phyloP scores from a whole-genome alignment of 192 early-diverging fungal species.

The Neocallimastix lanati region DNA sequence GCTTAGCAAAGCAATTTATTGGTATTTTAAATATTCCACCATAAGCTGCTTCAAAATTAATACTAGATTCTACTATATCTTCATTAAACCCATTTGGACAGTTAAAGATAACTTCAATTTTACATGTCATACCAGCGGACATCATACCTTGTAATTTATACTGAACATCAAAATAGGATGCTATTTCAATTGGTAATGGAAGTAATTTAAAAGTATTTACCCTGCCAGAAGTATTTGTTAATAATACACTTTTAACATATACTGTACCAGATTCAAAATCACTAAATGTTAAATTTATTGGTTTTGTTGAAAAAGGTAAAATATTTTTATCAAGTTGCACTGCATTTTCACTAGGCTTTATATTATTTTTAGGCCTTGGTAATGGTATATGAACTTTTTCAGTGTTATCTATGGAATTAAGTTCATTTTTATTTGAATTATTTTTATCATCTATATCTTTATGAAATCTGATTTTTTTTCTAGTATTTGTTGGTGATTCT shows the following conservation, averaged over 20 bases:
- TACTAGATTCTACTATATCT: background rate
- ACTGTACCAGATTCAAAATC: background rate
- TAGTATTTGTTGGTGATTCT: background rate
- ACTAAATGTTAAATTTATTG: background rate
- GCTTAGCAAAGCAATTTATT: background rate
- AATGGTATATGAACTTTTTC: background rate
- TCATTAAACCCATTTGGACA: background rate
- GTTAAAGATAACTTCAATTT: background rate
- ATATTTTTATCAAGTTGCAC: background rate
- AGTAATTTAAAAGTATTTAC: background rate
- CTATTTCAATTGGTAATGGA: background rate
- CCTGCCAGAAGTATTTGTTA: background rate
- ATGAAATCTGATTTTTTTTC: background rate
- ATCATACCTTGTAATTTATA: background rate
- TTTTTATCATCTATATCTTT: no score
- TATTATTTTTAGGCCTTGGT: background rate
- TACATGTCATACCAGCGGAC: background rate
- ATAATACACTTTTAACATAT: background rate
- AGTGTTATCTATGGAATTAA: background rate
- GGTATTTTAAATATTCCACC: background rate
- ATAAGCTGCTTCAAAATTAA: background rate
- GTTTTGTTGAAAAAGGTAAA: background rate
- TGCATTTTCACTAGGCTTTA: background rate
- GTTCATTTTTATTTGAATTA: background rate
- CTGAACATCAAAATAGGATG: background rate